Conservation (phyloP, 2,329 filamentous ascomycete genomes). For the Aspergillus novoparasiticus region DNA sequence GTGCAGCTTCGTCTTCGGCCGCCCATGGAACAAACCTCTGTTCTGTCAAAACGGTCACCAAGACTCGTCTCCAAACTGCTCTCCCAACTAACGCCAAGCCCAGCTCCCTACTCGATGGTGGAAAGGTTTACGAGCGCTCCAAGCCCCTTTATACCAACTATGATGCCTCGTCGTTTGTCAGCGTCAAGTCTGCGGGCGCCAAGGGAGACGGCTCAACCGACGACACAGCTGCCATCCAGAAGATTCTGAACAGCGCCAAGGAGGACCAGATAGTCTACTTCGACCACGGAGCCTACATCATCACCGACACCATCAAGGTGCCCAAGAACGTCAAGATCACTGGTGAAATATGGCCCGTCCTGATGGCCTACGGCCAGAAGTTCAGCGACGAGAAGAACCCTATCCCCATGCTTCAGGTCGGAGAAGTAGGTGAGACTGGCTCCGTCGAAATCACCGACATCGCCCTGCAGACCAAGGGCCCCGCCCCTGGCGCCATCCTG, state of each 20-base stretch:
- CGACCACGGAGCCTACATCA: slow-evolving; percentile 65
- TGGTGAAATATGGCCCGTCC: slow-evolving; percentile 87
- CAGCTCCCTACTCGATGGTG: slow-evolving; percentile 62
- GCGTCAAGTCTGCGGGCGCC: slow-evolving; percentile 79
- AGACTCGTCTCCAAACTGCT: slow-evolving; percentile 59
- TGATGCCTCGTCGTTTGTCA: slow-evolving; percentile 71
- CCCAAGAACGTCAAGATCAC: slow-evolving; percentile 81
- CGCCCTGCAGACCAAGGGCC: slow-evolving; percentile 79
- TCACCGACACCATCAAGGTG: slow-evolving; percentile 62
- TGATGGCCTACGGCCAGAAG: slow-evolving; percentile 75
- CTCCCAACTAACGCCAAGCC: slow-evolving; percentile 65
- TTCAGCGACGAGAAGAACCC: slow-evolving; percentile 78
- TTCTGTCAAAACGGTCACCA: slow-evolving; percentile 35
- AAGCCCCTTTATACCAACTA: slow-evolving; percentile 85
- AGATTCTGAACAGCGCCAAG: slow-evolving; percentile 68
- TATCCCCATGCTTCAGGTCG: slow-evolving; percentile 82
- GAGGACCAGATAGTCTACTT: slow-evolving; percentile 64
- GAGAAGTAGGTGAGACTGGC: slow-evolving; percentile 73
- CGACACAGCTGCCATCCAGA: slow-evolving; percentile 83
- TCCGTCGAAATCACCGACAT: slow-evolving; percentile 85
- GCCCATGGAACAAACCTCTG: slow-evolving; percentile 22
- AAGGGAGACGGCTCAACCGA: slow-evolving; percentile 86
- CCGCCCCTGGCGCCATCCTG: slow-evolving; percentile 83
- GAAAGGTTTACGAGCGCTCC: slow-evolving; percentile 76
- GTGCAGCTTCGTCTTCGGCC: slow-evolving; percentile 5